Base-by-base conservation (phyloP, 495 filamentous ascomycete species). In the Geoglossum glabrum region DNA sequence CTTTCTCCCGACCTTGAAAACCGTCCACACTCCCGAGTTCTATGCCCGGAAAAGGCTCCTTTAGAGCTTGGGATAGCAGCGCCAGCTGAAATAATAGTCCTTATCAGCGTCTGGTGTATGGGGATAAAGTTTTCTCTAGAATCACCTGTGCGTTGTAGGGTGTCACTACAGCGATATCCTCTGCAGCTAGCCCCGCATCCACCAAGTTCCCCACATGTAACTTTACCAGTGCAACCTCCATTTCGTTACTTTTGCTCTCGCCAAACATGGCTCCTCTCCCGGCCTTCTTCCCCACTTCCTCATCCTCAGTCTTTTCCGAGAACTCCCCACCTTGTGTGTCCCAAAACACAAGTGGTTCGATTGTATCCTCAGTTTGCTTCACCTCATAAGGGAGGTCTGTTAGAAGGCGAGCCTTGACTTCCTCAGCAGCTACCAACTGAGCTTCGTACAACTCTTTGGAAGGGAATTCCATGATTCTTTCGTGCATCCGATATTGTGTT, bases 401-500 rank as follows among this genome's bases (percentile, higher is more conserved):
- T 7, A 99, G 75, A 1, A 95, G 70, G 15, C 89, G 78, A 3
- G 69, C 71, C 63, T 83, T 84, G 36, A 97, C 92, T 0, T 68
- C 72, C 3, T 89, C 83, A 1, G 82, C 85, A 1, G 92, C 92
- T 4, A 88, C 74, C 3, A 99, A 74, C 60, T 81, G 80, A 2
- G 74, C 76, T 46, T 87, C 84, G 72, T 99, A 99, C 23, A 99
- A 76, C 67, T 88, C 83, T 55, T 82, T 74, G 0, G 90, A 96
- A 0, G 93, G 90, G 67, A 96, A 97, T 38, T 77, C 73, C 92
- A 96, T 97, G 65, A 99, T 97, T 54, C 74, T 76, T 64, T 87
- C 83, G 68, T 99, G 90, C 92, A 99, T 99, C 9, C 92, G 86
- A 68, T 99, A 99, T 71, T 99, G 92, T 1, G 86, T 95, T n/a